phyloP scores from a whole-genome alignment of 2,329 filamentous ascomycete species.

The Chrysoporthe austroafricana region DNA sequence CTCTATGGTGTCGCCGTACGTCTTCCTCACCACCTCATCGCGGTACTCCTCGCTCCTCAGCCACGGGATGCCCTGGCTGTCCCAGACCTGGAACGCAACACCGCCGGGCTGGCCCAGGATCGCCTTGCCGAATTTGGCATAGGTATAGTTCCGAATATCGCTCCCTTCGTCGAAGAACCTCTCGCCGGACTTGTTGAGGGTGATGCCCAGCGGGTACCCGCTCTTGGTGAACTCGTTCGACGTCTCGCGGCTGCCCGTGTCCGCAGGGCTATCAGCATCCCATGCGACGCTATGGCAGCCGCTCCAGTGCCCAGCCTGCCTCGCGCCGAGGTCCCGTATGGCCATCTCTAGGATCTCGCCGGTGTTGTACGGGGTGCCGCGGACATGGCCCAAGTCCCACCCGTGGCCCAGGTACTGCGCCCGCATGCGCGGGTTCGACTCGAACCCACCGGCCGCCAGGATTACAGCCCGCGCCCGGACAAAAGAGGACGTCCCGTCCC shows the following conservation, averaged over 20 bases:
- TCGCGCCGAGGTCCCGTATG: constrained; percentile 53
- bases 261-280: constrained; percentile 63
- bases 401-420: constrained; percentile 57
- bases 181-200: constrained; percentile 61
- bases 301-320: constrained; percentile 61
- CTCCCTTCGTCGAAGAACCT: constrained; percentile 70
- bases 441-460: constrained; percentile 66
- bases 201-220: constrained; percentile 68
- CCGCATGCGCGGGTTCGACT: constrained; percentile 62
- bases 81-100: constrained; percentile 68
- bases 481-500: constrained; percentile 31
- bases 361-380: constrained; percentile 67
- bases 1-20: constrained; percentile 54
- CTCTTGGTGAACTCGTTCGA: constrained; percentile 73
- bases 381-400: constrained; percentile 66
- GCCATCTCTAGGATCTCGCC: constrained; percentile 61
- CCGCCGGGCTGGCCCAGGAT: constrained; percentile 63
- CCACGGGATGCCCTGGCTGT: constrained; percentile 54
- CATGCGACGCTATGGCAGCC: constrained; percentile 69
- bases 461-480: constrained; percentile 50
- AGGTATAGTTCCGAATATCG: constrained; percentile 69
- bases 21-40: constrained; percentile 57
- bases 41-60: constrained; percentile 66
- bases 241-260: constrained; percentile 59
- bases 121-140: constrained; percentile 66